These are phyloP conservation scores for Pythium chondricola DNA, from an alignment of 352 stramenopile species.

Conservation along the genomic window DNA sequence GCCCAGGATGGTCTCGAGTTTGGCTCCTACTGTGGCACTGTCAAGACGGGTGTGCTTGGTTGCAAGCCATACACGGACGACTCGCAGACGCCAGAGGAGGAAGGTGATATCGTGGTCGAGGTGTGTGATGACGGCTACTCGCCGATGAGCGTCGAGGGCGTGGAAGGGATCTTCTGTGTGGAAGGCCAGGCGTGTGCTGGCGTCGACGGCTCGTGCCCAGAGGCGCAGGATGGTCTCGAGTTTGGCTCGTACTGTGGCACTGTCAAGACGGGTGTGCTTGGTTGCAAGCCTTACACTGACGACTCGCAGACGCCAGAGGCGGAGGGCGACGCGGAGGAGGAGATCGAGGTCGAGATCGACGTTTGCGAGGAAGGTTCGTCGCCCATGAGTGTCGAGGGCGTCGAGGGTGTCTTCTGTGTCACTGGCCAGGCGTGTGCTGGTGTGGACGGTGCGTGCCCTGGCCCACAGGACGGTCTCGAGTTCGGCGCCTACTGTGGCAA, in stretches of 20 bases:
- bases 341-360: neutral
- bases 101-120: neutral
- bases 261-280: neutral
- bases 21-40: neutral
- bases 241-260: neutral
- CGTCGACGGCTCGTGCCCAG: neutral
- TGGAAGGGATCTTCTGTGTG: constrained; percentile 15
- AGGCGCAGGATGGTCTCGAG: neutral
- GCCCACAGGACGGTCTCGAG: neutral
- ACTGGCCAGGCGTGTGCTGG: constrained; percentile 9
- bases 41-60: neutral
- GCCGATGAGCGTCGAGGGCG: constrained; percentile 12
- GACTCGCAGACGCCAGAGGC: too few species aligned
- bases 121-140: neutral
- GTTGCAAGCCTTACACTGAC: neutral
- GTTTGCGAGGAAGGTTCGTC: neutral
- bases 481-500: neutral
- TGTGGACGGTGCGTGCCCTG: neutral
- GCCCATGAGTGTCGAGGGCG: constrained; percentile 12
- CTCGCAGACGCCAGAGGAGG: neutral
- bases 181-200: constrained; percentile 9
- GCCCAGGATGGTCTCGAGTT: neutral
- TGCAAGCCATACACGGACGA: neutral
- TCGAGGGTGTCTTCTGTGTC: constrained; percentile 15
- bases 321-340: neutral